Percentiles rank a stretch among this genome's conserved stretches.
phyloP scores from a whole-genome alignment of 495 filamentous ascomycete species.

The Pseudoneurospora amorphoporcata region DNA sequence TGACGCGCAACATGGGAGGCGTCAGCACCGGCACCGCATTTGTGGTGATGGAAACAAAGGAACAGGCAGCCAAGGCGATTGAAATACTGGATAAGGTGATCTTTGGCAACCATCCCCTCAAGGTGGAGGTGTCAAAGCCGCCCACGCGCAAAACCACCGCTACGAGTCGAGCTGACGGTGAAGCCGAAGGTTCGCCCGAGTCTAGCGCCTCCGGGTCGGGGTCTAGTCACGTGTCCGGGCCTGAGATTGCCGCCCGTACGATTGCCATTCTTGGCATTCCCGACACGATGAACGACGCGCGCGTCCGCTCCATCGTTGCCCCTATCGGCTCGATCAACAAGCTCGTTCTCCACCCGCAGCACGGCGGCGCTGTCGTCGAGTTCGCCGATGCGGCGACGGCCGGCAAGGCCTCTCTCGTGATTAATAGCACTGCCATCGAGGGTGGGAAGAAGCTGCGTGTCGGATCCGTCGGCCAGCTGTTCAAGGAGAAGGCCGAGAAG shows the following conservation, averaged over 20 bases:
- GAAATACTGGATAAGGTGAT: constrained; percentile 59
- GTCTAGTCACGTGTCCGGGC: neutral
- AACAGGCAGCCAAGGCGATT: constrained; percentile 55
- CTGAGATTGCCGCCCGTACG: constrained; percentile 39
- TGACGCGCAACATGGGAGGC: constrained; percentile 53
- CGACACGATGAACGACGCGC: constrained; percentile 61
- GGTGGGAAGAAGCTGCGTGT: constrained; percentile 54
- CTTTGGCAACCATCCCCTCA: constrained; percentile 57
- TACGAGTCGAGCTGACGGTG: constrained; percentile 17
- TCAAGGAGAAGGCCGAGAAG: constrained; percentile 47
- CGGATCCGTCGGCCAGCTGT: constrained; percentile 60
- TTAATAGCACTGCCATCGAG: constrained; percentile 61
- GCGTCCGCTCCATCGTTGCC: constrained; percentile 54
- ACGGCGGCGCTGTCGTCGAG: constrained; percentile 83
- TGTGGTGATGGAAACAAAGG: constrained; percentile 64
- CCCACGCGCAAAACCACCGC: constrained; percentile 34
- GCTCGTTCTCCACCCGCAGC: constrained; percentile 57
- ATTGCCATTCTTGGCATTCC: constrained; percentile 58
- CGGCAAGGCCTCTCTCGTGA: constrained; percentile 62
- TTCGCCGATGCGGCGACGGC: constrained; percentile 57
- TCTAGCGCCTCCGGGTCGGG: neutral
- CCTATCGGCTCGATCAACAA: constrained; percentile 56
- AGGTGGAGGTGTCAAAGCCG: constrained; percentile 51
- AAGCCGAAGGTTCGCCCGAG: constrained; percentile 22
- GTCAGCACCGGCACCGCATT: constrained; percentile 65